Evolutionary conservation across 2,329 filamentous ascomycete genomes (phyloP), one percentile per base, ranked within the genome.

Genomic region (Daldinia sp.): DNA sequence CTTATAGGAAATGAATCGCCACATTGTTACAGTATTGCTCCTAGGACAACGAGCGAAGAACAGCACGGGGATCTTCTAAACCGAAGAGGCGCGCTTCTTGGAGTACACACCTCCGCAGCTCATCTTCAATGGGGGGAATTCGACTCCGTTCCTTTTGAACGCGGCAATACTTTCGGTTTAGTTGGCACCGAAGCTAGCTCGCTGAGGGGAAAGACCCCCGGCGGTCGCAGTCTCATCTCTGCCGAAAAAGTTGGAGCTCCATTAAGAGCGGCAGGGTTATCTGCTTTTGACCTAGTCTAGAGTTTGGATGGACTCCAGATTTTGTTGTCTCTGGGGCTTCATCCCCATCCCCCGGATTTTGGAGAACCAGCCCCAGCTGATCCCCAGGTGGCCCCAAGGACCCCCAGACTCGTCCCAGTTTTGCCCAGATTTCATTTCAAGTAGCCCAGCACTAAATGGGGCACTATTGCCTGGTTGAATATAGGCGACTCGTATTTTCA

Each of bases 331-430:
- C 57, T 60, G 55, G 67, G 61, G 67, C 58, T 67, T 57, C 15
- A 51, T 54, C 65, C 56, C 60, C 67, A 53, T 66, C 62, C 69
- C 69, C 69, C 67, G 51, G 69, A 57, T 64, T 72, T 72, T 68
- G 58, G 61, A 48, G 64, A 70, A 60, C 7, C 23, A 42, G 58
- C 51, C 64, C 65, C 61, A 60, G 54, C 50, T 54, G 33, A 41
- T 60, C 33, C 55, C 55, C 33, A 39, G 51, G 30, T 37, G 41
- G 20, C 59, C 64, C 68, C 60, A 60, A 57, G 53, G 30, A 61
- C 33, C 65, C 65, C 65, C 60, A 37, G 41, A 63, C 42, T 54
- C 33, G 41, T 39, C 58, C 59, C 60, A 60, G 58, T 55, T 53
- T 28, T 63, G 51, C 59, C 62, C 62, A 35, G 37, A 41, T 67